Conservation (phyloP, 495 filamentous ascomycete genomes). For the Bathelium albidoporum region DNA sequence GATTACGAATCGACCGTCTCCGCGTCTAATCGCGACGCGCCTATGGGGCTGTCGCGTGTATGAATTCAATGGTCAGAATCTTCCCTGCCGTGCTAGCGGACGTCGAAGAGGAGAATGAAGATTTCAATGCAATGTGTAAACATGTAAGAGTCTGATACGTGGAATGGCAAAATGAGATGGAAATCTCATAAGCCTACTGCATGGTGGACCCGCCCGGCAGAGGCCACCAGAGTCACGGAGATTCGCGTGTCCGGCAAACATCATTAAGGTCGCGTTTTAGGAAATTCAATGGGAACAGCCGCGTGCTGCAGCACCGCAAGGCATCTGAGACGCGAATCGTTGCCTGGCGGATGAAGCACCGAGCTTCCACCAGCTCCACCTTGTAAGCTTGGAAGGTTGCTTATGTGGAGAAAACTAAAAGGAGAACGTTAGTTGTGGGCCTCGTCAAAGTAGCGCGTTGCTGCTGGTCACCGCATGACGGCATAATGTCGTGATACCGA, state of each 20-base stretch:
- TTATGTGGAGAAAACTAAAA: slow-evolving; percentile 1
- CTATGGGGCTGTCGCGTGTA: neutral
- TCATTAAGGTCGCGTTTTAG: slow-evolving; percentile 4
- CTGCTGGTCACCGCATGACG: slow-evolving; percentile 4
- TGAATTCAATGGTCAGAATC: neutral
- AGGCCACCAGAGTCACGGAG: neutral
- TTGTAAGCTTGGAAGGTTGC: too few relatives aligned
- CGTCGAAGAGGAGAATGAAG: neutral
- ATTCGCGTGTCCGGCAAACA: neutral
- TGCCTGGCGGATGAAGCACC: slow-evolving; percentile 1
- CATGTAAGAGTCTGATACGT: neutral
- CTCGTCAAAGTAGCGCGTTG: neutral
- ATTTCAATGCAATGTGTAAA: neutral
- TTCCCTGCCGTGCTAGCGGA: neutral
- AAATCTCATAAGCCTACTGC: neutral
- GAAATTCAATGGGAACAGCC: neutral
- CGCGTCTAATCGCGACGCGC: neutral
- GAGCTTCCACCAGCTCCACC: neutral
- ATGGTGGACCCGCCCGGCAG: neutral
- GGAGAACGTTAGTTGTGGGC: neutral
- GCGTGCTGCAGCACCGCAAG: neutral
- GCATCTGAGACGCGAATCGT: slow-evolving; percentile 3
- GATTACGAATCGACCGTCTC: neutral
- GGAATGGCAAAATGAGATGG: neutral
- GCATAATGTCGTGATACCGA: neutral